These are phyloP conservation scores for Huiozyma naganishii DNA, from an alignment of 805 yeast species.

Conservation along the genomic window DNA sequence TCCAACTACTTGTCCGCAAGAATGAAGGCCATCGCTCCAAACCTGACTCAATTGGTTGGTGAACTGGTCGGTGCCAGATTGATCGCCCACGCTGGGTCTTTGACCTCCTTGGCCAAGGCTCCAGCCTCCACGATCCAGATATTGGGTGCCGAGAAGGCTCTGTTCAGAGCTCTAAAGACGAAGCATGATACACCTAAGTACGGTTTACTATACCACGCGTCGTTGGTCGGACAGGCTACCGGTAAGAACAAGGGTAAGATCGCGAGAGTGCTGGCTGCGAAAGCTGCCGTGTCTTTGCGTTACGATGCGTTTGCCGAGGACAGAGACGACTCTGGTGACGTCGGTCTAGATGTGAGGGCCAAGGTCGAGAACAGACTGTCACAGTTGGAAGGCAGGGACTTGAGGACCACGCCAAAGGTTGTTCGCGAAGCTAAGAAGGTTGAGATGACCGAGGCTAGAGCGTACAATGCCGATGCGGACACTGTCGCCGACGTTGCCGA, in stretches of 20 bases:
- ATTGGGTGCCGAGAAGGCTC: conserved; percentile 97
- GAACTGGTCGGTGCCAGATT: conserved; percentile 97
- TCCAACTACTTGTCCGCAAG: conserved; percentile 84
- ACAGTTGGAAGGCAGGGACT: conserved; percentile 91
- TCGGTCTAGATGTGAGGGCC: conserved; percentile 83
- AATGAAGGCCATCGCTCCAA: conserved; percentile 99
- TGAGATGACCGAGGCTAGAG: conserved; percentile 71
- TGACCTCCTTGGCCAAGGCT: conserved; percentile 90
- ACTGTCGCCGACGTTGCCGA: conserved; percentile 37
- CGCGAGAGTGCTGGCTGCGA: conserved; percentile 97
- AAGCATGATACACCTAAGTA: conserved; percentile 98
- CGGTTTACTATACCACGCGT: conserved; percentile 93
- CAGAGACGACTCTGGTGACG: conserved; percentile 88
- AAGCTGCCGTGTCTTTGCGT: conserved; percentile 93
- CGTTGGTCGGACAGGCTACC: conserved; percentile 94
- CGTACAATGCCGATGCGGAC: conserved; percentile 95
- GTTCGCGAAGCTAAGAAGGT: conserved; percentile 78
- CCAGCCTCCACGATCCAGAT: conserved; percentile 98
- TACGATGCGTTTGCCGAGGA: conserved; percentile 96
- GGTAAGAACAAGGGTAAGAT: conserved; percentile 98
- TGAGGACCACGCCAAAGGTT: conserved; percentile 79
- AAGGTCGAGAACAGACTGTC: conserved; percentile 92
- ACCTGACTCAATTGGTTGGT: conserved; percentile 89
- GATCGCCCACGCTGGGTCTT: conserved; percentile 94
- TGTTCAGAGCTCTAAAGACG: conserved; percentile 96